Evolutionary conservation across 257 asterid genomes (phyloP).

Genomic region (Echium plantagineum): DNA sequence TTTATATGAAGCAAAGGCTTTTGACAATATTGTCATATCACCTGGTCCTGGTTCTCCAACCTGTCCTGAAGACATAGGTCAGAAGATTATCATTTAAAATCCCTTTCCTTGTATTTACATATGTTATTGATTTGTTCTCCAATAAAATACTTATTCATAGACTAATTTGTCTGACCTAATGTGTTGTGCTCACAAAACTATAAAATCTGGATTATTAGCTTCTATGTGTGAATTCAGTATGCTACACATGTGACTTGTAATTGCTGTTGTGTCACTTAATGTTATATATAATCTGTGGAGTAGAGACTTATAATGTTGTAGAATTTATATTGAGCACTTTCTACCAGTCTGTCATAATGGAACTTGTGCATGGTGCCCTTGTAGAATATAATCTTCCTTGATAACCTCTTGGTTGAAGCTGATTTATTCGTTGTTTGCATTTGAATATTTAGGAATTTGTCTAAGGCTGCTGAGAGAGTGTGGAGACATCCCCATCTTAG

Average conservation of each 20-base stretch:
- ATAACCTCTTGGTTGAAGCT: slow-evolving; percentile 1
- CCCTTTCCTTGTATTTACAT: background rate
- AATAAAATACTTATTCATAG: background rate
- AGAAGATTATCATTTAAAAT: slow-evolving; percentile 5
- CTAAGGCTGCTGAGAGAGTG: slow-evolving; percentile 78
- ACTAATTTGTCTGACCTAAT: background rate
- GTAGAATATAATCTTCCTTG: too few relatives aligned
- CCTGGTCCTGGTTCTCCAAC: slow-evolving; percentile 99
- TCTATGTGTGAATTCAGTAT: too few relatives aligned
- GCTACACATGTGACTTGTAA: too few relatives aligned
- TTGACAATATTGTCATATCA: slow-evolving; percentile 91
- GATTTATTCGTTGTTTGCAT: background rate
- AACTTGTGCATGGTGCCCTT: too few relatives aligned
- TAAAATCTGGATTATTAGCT: too few relatives aligned
- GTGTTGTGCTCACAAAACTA: background rate
- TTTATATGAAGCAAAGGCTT: slow-evolving; percentile 66
- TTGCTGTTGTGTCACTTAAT: too few relatives aligned
- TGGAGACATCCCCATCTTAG: slow-evolving; percentile 85
- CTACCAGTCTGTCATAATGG: too few relatives aligned
- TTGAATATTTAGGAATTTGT: slow-evolving; percentile 65
- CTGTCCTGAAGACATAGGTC: slow-evolving; percentile 85
- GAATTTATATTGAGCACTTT: too few relatives aligned
- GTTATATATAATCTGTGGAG: too few relatives aligned
- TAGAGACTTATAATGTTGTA: too few relatives aligned
- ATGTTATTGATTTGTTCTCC: background rate